These are phyloP conservation scores for Trametes meyenii DNA, from an alignment of 768 basidiomycete genomes.

Conservation along the genomic window DNA sequence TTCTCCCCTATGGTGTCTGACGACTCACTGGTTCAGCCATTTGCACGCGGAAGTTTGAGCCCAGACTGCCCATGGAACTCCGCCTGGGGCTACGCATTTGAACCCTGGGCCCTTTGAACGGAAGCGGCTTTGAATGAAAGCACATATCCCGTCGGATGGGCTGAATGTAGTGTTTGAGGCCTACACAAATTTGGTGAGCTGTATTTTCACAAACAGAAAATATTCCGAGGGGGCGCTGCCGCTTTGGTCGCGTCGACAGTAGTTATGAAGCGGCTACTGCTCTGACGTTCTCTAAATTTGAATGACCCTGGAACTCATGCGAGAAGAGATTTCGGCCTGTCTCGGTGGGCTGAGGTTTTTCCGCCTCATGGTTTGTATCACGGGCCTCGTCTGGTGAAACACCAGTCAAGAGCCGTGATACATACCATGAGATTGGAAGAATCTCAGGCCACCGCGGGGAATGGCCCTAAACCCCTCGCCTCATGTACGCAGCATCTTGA, in stretches of 20 bases:
- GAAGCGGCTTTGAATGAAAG: too few relatives aligned
- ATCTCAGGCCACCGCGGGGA: slow-evolving; percentile 33
- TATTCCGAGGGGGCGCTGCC: not conserved
- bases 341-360: slow-evolving; percentile 31
- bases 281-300: not conserved
- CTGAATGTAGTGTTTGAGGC: too few relatives aligned
- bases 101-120: too few relatives aligned
- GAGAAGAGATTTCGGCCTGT: not conserved
- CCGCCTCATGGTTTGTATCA: slow-evolving; percentile 35
- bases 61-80: not conserved
- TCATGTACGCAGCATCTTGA: not conserved
- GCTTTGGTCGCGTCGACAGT: not conserved
- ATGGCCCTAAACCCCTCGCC: not conserved
- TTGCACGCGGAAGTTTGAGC: not conserved
- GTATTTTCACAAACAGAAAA: not conserved
- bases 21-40: not conserved
- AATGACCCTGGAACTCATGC: not conserved
- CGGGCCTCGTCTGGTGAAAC: slow-evolving; percentile 13
- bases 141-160: too few relatives aligned
- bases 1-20: not conserved
- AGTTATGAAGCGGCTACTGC: not conserved
- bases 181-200: too few relatives aligned
- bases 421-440: slow-evolving; percentile 57
- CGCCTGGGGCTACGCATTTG: too few relatives aligned
- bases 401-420: slow-evolving; percentile 31